Conservation (phyloP, 2,329 filamentous ascomycete genomes). For the Claviceps purpurea region DNA sequence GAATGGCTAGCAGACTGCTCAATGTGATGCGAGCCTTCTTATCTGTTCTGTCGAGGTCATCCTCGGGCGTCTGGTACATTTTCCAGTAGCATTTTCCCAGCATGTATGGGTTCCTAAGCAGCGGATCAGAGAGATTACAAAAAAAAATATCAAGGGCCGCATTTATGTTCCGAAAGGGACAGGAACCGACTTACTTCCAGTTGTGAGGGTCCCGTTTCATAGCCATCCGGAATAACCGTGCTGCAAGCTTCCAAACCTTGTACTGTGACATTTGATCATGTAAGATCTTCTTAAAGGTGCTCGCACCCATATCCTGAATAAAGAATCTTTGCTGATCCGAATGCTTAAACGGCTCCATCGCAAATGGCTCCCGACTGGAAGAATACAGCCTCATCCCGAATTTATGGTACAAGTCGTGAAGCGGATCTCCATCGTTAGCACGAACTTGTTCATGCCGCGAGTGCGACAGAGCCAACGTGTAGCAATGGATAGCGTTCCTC, state of each 20-base stretch:
- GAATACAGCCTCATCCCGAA: constrained; percentile 50
- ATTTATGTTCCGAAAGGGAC: background rate
- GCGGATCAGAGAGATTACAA: constrained; percentile 5
- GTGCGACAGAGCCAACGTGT: constrained; percentile 46
- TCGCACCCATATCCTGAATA: constrained; percentile 34
- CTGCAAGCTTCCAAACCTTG: constrained; percentile 49
- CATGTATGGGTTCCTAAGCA: constrained; percentile 41
- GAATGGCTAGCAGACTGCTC: constrained; percentile 30
- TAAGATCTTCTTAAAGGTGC: constrained; percentile 37
- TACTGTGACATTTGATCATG: constrained; percentile 45
- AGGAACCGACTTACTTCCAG: constrained; percentile 35
- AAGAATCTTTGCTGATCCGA: constrained; percentile 43
- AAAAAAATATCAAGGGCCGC: background rate
- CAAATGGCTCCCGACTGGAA: constrained; percentile 48
- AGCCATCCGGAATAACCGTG: constrained; percentile 41
- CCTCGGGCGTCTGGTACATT: constrained; percentile 40
- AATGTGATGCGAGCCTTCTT: constrained; percentile 17
- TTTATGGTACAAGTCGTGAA: constrained; percentile 46
- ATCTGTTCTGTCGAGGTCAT: constrained; percentile 31
- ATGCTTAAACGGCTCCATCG: constrained; percentile 47
- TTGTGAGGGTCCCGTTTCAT: constrained; percentile 39
- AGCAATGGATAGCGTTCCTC: constrained; percentile 71
- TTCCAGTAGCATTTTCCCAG: constrained; percentile 50
- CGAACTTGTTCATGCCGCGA: constrained; percentile 32
- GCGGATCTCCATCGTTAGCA: constrained; percentile 34